Conservation (phyloP, 2,329 filamentous ascomycete species). For the Beauveria scarabaeidicola region DNA sequence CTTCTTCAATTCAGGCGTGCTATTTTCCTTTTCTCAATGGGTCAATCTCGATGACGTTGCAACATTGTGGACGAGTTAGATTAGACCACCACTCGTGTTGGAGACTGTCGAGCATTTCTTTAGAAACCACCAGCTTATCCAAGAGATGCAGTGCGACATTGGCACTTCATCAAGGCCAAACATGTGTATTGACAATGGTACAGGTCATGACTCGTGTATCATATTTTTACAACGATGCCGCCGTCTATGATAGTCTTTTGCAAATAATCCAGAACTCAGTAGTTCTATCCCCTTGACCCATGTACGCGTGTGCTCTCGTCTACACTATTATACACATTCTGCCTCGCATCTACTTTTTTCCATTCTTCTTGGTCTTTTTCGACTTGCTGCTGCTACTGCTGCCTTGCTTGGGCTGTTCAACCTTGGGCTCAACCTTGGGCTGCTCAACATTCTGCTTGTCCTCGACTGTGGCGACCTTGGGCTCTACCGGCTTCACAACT, state of each 20-base stretch:
- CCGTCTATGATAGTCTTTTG: not conserved
- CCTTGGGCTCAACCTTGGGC: not conserved
- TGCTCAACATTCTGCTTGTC: not conserved
- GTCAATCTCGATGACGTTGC: not conserved
- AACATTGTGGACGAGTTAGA: no score
- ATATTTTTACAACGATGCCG: not conserved
- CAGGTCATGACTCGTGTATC: no score
- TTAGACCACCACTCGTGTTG: no score
- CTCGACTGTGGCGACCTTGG: not conserved
- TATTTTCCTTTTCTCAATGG: not conserved
- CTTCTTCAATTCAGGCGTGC: not conserved
- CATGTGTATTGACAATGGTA: no score
- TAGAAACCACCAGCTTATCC: no score
- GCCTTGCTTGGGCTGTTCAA: not conserved
- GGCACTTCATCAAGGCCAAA: no score
- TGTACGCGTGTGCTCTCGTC: not conserved
- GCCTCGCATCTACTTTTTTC: not conserved
- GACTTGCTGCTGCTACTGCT: not conserved
- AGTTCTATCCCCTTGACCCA: not conserved
- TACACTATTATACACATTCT: not conserved
- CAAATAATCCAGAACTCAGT: no score
- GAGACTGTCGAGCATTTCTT: no score
- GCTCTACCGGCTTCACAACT: not conserved
- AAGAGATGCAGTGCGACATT: no score
- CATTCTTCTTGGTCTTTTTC: conserved; percentile 4